Evolutionary conservation across 371 early-diverging fungal species (phyloP).

Genomic region (Apophysomyces elegans): DNA sequence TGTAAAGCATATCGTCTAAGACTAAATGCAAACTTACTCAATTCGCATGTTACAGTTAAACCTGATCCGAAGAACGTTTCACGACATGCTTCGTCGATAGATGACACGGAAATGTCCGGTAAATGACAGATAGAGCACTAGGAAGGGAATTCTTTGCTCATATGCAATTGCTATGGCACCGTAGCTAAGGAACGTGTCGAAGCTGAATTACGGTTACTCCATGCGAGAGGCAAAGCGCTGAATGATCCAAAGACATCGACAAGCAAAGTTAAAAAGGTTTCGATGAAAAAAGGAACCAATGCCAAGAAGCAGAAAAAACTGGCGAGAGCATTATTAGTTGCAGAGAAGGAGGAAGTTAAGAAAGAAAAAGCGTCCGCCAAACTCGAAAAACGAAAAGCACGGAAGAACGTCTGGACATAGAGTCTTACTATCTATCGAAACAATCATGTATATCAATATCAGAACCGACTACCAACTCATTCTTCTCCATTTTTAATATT

Average conservation of each 20-base stretch:
- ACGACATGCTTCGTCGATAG: not conserved
- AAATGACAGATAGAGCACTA: not conserved
- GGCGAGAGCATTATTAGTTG: conserved; percentile 20
- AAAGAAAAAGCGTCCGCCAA: conserved; percentile 11
- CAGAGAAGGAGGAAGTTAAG: conserved; percentile 21
- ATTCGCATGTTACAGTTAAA: not conserved
- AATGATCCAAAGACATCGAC: not conserved
- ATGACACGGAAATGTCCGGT: not conserved
- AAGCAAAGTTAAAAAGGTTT: conserved; percentile 16
- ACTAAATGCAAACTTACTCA: not conserved
- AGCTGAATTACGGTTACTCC: conserved; percentile 18
- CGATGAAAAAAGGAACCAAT: conserved; percentile 17
- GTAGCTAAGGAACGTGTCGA: conserved; percentile 27
- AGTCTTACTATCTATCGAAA: not conserved
- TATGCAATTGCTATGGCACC: no score
- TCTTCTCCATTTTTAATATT: not conserved
- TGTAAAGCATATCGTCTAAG: not conserved
- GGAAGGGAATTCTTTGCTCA: no score
- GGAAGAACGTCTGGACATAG: conserved; percentile 22
- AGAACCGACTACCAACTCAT: not conserved
- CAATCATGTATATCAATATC: no score
- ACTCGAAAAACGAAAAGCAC: conserved; percentile 19
- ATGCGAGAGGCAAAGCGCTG: conserved; percentile 16
- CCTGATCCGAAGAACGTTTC: not conserved
- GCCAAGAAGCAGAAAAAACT: conserved; percentile 23